Conservation (phyloP, 1,139 yeast species). For the Lodderomyces pseudojiufengensis region DNA sequence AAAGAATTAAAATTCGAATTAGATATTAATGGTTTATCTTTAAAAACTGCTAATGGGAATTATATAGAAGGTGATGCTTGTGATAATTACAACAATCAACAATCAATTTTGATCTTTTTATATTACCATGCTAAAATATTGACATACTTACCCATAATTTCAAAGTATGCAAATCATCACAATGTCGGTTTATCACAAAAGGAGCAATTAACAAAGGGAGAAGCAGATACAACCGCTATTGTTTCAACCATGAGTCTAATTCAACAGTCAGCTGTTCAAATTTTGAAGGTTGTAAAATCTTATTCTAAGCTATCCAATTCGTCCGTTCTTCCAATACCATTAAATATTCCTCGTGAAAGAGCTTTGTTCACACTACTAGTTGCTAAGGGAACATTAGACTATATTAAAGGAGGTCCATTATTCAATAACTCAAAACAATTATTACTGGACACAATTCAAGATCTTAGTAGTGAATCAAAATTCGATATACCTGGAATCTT, state of each 20-base stretch:
- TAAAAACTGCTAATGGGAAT: conserved; percentile 34
- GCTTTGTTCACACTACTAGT: conserved; percentile 67
- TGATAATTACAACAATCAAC: conserved; percentile 42
- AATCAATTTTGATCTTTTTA: conserved; percentile 57
- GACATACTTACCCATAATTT: conserved; percentile 73
- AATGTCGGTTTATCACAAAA: conserved; percentile 44
- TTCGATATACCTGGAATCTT: conserved; percentile 58
- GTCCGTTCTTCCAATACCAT: conserved; percentile 56
- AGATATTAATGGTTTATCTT: conserved; percentile 58
- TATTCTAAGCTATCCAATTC: conserved; percentile 41
- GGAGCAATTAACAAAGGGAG: conserved; percentile 31
- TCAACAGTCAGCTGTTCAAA: conserved; percentile 71
- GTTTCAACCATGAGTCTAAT: conserved; percentile 52
- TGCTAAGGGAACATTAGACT: conserved; percentile 77
- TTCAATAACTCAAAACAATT: conserved; percentile 64
- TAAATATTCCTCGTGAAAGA: conserved; percentile 66
- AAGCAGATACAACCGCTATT: conserved; percentile 24
- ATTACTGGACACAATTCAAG: conserved; percentile 46
- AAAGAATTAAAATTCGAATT: conserved; percentile 58
- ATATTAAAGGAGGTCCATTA: conserved; percentile 78
- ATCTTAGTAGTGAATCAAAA: conserved; percentile 48
- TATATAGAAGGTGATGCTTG: conserved; percentile 18
- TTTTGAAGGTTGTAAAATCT: conserved; percentile 55
- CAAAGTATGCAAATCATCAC: conserved; percentile 43
- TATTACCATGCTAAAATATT: conserved; percentile 79